A percentile compares a stretch with the other conserved stretches of the same genome.
Evolutionary conservation across 257 asterid genomes (phyloP).

Genomic region (Hygrophila difformis): DNA sequence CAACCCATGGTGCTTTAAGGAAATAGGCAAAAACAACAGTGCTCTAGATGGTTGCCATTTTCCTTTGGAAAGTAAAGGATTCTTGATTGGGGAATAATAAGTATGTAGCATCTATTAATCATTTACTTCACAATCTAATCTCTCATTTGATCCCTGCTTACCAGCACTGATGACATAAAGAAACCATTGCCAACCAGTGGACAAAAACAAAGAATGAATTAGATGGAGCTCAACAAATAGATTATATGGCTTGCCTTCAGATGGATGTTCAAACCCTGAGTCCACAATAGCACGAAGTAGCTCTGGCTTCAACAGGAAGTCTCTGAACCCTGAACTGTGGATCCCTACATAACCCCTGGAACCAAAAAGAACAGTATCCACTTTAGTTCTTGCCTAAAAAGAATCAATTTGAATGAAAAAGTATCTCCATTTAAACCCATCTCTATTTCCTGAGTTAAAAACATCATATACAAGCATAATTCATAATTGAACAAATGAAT

Average conservation of each 20-base stretch:
- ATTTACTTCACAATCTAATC: neutral
- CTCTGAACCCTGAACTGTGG: slow-evolving; percentile 61
- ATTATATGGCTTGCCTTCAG: slow-evolving; percentile 37
- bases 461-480: no score
- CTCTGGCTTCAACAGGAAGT: slow-evolving; percentile 55
- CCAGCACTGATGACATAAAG: neutral
- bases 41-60: no score
- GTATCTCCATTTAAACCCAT: no score
- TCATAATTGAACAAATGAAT: no score
- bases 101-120: no score
- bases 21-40: no score
- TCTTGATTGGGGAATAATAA: no score
- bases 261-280: slow-evolving; percentile 54
- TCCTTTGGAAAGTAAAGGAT: no score
- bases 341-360: slow-evolving; percentile 51
- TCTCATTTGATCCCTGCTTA: neutral
- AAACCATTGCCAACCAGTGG: neutral
- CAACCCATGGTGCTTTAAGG: no score
- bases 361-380: neutral
- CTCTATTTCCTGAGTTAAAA: neutral
- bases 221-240: neutral
- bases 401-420: no score
- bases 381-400: neutral
- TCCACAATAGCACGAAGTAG: slow-evolving; percentile 50
- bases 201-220: neutral